phyloP scores from a whole-genome alignment of 2,329 filamentous ascomycete genomes.

The Aspergillus eucalypticola region DNA sequence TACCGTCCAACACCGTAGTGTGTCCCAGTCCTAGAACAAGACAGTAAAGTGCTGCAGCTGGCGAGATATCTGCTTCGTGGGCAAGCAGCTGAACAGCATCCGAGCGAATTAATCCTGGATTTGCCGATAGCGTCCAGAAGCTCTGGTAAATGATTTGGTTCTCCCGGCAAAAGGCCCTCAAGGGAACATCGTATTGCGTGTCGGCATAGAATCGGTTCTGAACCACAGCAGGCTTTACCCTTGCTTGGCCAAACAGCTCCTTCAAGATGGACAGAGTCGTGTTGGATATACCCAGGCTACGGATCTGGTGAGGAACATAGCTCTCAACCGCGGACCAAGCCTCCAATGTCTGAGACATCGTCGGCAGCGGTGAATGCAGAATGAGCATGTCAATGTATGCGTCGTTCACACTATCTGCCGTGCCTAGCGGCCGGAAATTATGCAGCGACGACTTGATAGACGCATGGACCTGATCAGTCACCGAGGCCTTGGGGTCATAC shows the following conservation, averaged over 20 bases:
- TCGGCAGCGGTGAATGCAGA: constrained; percentile 59
- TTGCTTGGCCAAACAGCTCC: constrained; percentile 48
- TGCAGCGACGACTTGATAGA: constrained; percentile 68
- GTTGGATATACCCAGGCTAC: constrained; percentile 74
- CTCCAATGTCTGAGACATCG: constrained; percentile 55
- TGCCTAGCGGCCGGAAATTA: constrained; percentile 53
- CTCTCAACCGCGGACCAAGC: constrained; percentile 68
- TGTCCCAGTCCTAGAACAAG: constrained; percentile 57
- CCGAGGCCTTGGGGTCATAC: constrained; percentile 59
- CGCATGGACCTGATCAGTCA: constrained; percentile 65
- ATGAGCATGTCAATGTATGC: constrained; percentile 60
- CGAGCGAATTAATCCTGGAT: constrained; percentile 53
- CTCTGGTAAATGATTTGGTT: constrained; percentile 58
- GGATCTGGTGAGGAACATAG: constrained; percentile 66
- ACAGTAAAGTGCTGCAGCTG: constrained; percentile 55
- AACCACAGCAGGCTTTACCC: constrained; percentile 62
- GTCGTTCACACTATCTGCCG: constrained; percentile 35
- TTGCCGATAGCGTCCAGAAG: constrained; percentile 64
- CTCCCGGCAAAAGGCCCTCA: constrained; percentile 60
- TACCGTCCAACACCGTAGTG: constrained; percentile 58
- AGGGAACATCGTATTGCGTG: constrained; percentile 59
- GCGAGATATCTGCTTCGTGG: constrained; percentile 41
- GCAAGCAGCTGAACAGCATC: constrained; percentile 55
- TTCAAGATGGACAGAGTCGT: constrained; percentile 60
- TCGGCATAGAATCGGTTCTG: constrained; percentile 72